Evolutionary conservation across 1,284 basidiomycete species (phyloP).

Genomic region (Macrocystidia cucumis): DNA sequence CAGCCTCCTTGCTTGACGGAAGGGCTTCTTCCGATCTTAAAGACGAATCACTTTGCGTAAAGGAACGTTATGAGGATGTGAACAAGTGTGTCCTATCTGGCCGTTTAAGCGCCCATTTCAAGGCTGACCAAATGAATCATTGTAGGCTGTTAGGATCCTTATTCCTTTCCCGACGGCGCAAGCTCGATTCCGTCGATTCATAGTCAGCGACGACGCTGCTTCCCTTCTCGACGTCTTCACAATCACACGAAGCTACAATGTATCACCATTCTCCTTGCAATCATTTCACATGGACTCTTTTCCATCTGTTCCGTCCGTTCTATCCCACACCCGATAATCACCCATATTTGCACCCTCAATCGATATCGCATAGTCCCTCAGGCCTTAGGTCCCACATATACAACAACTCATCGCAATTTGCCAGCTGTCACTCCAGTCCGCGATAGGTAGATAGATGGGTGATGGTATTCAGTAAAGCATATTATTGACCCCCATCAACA

Average conservation of each 20-base stretch:
- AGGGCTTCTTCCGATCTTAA: too few species aligned
- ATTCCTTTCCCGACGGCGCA: slow-evolving; percentile 53
- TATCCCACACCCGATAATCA: neutral
- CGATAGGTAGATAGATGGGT: too few species aligned
- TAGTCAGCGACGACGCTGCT: slow-evolving; percentile 6
- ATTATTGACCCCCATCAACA: neutral
- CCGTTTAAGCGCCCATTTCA: slow-evolving; percentile 1
- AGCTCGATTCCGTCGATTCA: slow-evolving; percentile 21
- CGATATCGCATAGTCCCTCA: too few species aligned
- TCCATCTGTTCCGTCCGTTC: neutral
- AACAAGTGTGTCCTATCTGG: slow-evolving; percentile 61
- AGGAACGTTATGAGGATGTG: slow-evolving; percentile 51
- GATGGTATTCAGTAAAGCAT: too few species aligned
- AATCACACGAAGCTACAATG: too few species aligned
- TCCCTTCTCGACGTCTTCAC: slow-evolving; percentile 2
- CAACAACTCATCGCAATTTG: too few species aligned
- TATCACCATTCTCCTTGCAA: too few species aligned
- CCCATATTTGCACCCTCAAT: too few species aligned
- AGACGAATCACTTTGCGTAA: slow-evolving; percentile 29
- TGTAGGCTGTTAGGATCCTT: slow-evolving; percentile 45
- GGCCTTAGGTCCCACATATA: too few species aligned
- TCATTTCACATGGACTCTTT: too few species aligned
- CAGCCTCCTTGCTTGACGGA: too few species aligned
- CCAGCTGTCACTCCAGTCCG: too few species aligned
- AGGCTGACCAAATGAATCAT: neutral